These are phyloP conservation scores for Plasmopara halstedii DNA, from an alignment of 352 stramenopile species.

Conservation along the genomic window DNA sequence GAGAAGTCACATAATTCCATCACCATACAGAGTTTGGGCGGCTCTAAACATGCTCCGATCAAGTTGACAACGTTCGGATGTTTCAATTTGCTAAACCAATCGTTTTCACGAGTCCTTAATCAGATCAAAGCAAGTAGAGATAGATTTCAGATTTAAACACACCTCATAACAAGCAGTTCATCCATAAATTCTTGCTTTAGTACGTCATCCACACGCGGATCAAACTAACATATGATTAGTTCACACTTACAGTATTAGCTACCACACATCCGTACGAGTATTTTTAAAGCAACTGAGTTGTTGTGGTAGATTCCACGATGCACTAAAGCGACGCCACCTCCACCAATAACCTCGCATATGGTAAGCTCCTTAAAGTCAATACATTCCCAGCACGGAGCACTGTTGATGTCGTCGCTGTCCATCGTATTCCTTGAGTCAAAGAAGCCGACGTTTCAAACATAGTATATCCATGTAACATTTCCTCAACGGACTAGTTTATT, in stretches of 20 bases:
- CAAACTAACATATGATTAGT: conserved; percentile 69
- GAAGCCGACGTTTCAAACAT: neutral
- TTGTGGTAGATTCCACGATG: conserved; percentile 73
- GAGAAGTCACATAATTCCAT: conserved; percentile 73
- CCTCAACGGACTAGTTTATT: neutral
- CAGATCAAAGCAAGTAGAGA: neutral
- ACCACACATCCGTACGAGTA: conserved; percentile 47
- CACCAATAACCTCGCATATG: conserved; percentile 79
- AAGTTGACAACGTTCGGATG: conserved; percentile 74
- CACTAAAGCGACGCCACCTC: conserved; percentile 87
- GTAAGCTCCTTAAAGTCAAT: conserved; percentile 77
- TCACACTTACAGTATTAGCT: no score
- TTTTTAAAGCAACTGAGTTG: conserved; percentile 81
- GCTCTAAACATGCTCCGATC: conserved; percentile 63
- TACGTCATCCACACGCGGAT: conserved; percentile 70
- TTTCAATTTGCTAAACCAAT: conserved; percentile 34
- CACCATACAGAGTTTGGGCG: conserved; percentile 74
- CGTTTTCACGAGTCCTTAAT: no score
- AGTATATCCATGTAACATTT: conserved; percentile 1
- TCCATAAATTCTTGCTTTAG: conserved; percentile 91
- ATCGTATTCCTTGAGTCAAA: conserved; percentile 1
- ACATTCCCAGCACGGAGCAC: conserved; percentile 44
- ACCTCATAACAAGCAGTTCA: conserved; percentile 89
- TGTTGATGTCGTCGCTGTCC: conserved; percentile 14
- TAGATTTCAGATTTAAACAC: neutral